Percentiles rank a stretch among this genome's conserved stretches.
These are phyloP conservation scores for Dichotomopilus funicola DNA, from an alignment of 2,329 filamentous ascomycete species.

Conservation along the genomic window DNA sequence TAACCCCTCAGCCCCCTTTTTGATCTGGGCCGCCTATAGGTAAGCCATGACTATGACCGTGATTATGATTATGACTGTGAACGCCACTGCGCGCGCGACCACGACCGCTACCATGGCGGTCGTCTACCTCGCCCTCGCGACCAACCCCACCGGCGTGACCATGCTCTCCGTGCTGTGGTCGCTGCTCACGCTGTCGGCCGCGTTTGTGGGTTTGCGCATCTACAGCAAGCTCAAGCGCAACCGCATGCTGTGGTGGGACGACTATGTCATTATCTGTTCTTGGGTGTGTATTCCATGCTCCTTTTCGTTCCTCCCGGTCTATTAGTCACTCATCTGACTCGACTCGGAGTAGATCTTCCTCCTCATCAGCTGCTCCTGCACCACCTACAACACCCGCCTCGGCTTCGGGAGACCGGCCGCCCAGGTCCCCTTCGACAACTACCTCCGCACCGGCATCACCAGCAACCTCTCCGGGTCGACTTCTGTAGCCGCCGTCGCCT, in stretches of 20 bases:
- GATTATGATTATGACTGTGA: too few relatives aligned
- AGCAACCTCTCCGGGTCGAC: constrained; percentile 23
- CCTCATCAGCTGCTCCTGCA: constrained; percentile 10
- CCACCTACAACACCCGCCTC: constrained; percentile 16
- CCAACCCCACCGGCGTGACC: constrained; percentile 12
- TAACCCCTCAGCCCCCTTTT: too few relatives aligned
- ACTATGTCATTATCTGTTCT: constrained; percentile 26
- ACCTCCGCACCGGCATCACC: constrained; percentile 10
- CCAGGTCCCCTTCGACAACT: constrained; percentile 17
- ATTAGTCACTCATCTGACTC: not conserved
- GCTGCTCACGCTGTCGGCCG: constrained; percentile 2
- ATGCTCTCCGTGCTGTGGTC: constrained; percentile 13
- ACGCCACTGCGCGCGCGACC: too few relatives aligned
- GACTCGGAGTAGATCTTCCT: constrained; percentile 11
- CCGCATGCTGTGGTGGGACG: constrained; percentile 28
- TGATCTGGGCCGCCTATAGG: too few relatives aligned
- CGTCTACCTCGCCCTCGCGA: constrained; percentile 6
- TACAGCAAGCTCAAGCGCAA: constrained; percentile 25
- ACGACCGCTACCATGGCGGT: constrained; percentile 6
- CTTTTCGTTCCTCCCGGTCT: too few relatives aligned
- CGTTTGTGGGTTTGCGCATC: constrained; percentile 18
- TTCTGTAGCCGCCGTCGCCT: constrained; percentile 28
- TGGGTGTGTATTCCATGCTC: constrained; percentile 21
- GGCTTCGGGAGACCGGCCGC: constrained; percentile 17
- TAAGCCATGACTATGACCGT: too few relatives aligned